Base-by-base conservation (phyloP, 208 protist genomes). In the Crithidia bombi region DNA sequence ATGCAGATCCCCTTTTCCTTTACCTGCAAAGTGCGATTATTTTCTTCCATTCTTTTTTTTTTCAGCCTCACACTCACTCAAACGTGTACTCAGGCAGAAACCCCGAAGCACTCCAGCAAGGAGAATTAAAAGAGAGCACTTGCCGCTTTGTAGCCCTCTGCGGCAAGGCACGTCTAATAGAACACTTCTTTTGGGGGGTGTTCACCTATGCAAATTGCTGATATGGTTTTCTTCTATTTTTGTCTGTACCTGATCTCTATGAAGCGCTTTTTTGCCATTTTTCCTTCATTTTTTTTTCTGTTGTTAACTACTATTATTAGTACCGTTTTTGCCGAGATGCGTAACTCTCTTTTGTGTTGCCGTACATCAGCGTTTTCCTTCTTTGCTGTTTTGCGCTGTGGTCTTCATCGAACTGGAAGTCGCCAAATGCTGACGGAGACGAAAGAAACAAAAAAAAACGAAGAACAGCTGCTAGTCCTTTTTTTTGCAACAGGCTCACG, bases 231-330 rank as follows among this genome's bases (percentile, higher is more conserved):
- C 14, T 14, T 43, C 38, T 43, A 17, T 43, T 43, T 43, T 43
- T 43, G 7, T 43, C 38, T 43, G 38, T 43, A 14, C 38, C 38
- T 14, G 38, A 43, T 43, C 11, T 43, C 5, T 47, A 5, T 47
- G 41, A 47, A 47, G 21, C 21, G 41, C 15, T 47, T 47, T 47
- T 21, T 21, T 21, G 41, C 41, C 41, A 47, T 51, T 19, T 5
- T 51, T 28, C 28, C 46, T 11, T 17, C 21, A 7, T 17, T 47
- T n/a, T 19, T 47, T 47, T 47, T n/a, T 47, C 21, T 52, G 21
- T 55, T 21, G 15, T 69, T 28, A 15, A 63, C 30, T 49, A 28
- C n/a, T 43, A 47, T 21, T 21, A 33, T n/a, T 61, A n/a, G n/a
- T 61, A 23, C 57, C 25, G 38, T 2, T 28, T 11, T 23, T 30